Base-by-base conservation (phyloP, 495 filamentous ascomycete genomes). In the Daldinia decipiens region DNA sequence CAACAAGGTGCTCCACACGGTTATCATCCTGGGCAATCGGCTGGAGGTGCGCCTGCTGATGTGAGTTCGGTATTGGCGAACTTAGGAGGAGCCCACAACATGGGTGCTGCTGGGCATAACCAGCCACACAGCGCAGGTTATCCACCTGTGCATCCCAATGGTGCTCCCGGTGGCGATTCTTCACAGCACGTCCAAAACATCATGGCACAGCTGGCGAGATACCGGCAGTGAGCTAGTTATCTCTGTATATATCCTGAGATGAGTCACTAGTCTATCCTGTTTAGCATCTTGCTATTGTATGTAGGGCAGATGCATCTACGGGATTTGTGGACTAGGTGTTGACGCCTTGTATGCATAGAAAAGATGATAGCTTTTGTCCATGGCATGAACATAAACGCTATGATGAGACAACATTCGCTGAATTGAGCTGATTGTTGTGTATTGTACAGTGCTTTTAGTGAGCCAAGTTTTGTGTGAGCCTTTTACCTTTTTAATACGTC, bases 181-280 rank as follows among this genome's bases (percentile, higher is more conserved):
- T 73, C 74, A 26, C 80, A 82, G 45, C 79, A 79, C 70, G 81
- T 83, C 59, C 83, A 79, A 63, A 83, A 80, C 75, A 88, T 81
- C 74, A 85, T 83, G 82, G 81, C 78, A 26, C 83, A 77, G 59
- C 72, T 82, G 67, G 79, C 74, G 71, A 82, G 79, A 71, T 84
- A 79, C 72, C 81, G 74, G 61, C 83, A 80, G 78, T 87, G 59
- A 71, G 19, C 19, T 29, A 21, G 3, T 47, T 50, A 21, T 24
- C 34, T 1, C 11, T 56, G 29, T 57, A 39, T 55, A 66, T 19
- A 53, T 17, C 38, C 15, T 40, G 15, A 19, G 2, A 58, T 21
- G 12, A 15, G 17, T 38, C 51, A 45, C 15, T 31, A 47, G 15
- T 31, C 17, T 7, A 15, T 29, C 24, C 13, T 12, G 7, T 11